Percentiles rank a stretch among this genome's conserved stretches.
These are phyloP conservation scores for Yarrowia keelungensis DNA, from an alignment of 805 yeast species.

Conservation along the genomic window DNA sequence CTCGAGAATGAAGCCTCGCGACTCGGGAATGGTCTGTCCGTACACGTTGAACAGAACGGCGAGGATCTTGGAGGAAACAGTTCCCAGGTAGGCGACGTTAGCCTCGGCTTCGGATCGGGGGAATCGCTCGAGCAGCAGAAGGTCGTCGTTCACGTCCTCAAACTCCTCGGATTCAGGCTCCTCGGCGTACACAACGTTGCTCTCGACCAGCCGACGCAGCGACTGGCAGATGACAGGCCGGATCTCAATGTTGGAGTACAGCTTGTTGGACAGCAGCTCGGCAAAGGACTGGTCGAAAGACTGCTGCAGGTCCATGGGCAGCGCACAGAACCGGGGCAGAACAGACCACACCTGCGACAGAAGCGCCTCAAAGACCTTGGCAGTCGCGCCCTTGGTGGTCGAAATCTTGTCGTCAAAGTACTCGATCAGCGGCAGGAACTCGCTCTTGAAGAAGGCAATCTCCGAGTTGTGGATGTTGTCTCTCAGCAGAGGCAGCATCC, in stretches of 20 bases:
- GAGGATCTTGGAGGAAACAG: constrained; percentile 70
- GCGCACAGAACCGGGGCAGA: constrained; percentile 85
- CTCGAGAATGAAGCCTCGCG: constrained; percentile 83
- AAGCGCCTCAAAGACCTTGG: constrained; percentile 81
- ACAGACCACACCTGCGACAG: constrained; percentile 92
- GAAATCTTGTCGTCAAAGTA: constrained; percentile 45
- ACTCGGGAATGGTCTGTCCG: constrained; percentile 83
- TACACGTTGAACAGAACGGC: constrained; percentile 92
- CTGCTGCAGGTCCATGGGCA: constrained; percentile 73
- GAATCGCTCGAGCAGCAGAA: constrained; percentile 65
- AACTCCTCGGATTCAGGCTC: constrained; percentile 53
- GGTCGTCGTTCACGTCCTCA: constrained; percentile 56
- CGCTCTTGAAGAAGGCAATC: constrained; percentile 64
- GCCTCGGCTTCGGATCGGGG: constrained; percentile 61
- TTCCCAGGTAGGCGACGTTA: constrained; percentile 67
- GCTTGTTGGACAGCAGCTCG: constrained; percentile 68
- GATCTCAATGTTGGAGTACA: constrained; percentile 76
- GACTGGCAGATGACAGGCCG: constrained; percentile 87
- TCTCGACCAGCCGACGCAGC: constrained; percentile 76
- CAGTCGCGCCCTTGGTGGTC: constrained; percentile 55
- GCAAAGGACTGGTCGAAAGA: constrained; percentile 82
- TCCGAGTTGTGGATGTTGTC: constrained; percentile 80
- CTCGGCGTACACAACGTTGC: constrained; percentile 67
- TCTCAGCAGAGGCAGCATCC: constrained; percentile 90
- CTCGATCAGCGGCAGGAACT: constrained; percentile 68